phyloP scores from a whole-genome alignment of 768 basidiomycete genomes.

The Suillus ampliporus region DNA sequence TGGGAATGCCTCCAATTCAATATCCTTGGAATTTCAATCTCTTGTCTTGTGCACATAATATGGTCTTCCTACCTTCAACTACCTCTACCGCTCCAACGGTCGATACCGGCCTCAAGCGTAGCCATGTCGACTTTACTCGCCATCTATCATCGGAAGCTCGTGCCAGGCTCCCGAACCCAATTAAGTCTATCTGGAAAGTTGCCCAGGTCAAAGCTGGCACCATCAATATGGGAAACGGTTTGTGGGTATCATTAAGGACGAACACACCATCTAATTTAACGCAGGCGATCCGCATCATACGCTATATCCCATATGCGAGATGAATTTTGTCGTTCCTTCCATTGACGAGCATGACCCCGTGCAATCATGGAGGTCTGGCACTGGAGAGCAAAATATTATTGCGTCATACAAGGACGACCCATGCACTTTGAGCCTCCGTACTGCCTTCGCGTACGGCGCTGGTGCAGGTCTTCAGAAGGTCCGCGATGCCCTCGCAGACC shows the following conservation, averaged over 20 bases:
- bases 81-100: conserved; percentile 17
- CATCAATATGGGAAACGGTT: conserved; percentile 46
- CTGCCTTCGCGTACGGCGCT: conserved; percentile 46
- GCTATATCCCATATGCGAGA: conserved; percentile 38
- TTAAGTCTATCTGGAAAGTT: conserved; percentile 43
- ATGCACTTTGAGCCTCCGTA: conserved; percentile 35
- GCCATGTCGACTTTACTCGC: conserved; percentile 36
- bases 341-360: conserved; percentile 35
- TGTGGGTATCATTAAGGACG: background rate
- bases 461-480: conserved; percentile 41
- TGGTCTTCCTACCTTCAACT: conserved; percentile 32
- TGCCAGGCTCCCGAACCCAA: conserved; percentile 40
- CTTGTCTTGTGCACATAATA: conserved; percentile 13
- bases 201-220: conserved; percentile 41
- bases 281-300: conserved; percentile 41
- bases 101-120: conserved; percentile 27
- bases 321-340: conserved; percentile 42
- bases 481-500: conserved; percentile 37
- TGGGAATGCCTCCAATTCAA: background rate
- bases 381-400: conserved; percentile 32
- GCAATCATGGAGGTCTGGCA: conserved; percentile 34
- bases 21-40: background rate
- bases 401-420: conserved; percentile 36
- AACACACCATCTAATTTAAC: background rate
- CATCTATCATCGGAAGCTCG: conserved; percentile 42